These are phyloP conservation scores for Petunia secreta DNA, from an alignment of 257 asterid genomes.

Conservation along the genomic window DNA sequence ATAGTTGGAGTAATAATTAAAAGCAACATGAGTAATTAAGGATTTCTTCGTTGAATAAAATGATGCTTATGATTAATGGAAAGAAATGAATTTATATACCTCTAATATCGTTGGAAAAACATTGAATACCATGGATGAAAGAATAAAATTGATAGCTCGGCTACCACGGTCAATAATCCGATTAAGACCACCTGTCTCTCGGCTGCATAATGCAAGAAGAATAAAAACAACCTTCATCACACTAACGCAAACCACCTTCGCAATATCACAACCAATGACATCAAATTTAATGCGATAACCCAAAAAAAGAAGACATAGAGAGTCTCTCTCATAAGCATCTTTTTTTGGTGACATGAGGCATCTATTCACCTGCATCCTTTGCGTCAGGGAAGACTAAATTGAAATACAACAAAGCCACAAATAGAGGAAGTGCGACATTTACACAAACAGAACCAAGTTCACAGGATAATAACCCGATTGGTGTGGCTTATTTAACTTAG, in stretches of 20 bases:
- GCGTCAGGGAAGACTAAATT: background rate
- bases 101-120: conserved; percentile 91
- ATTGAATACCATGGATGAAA: conserved; percentile 93
- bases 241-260: conserved; percentile 14
- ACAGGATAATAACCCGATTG: background rate
- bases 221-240: conserved; percentile 14
- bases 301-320: background rate
- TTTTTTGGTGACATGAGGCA: background rate
- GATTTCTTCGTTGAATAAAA: conserved; percentile 3
- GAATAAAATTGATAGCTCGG: conserved; percentile 95
- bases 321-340: conserved; percentile 16
- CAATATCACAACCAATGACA: background rate
- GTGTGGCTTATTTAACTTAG: background rate
- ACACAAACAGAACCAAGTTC: conserved; percentile 1
- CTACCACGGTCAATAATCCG: conserved; percentile 98
- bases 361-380: background rate
- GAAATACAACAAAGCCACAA: conserved; percentile 16
- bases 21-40: conserved; percentile 21
- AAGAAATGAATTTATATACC: conserved; percentile 43
- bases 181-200: conserved; percentile 96
- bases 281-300: background rate
- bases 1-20: conserved; percentile 30
- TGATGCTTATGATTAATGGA: conserved; percentile 12
- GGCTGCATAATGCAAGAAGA: conserved; percentile 54
- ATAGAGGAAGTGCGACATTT: background rate